Base-by-base conservation (phyloP, 352 stramenopile genomes). In the Globisporangium nodosum region DNA sequence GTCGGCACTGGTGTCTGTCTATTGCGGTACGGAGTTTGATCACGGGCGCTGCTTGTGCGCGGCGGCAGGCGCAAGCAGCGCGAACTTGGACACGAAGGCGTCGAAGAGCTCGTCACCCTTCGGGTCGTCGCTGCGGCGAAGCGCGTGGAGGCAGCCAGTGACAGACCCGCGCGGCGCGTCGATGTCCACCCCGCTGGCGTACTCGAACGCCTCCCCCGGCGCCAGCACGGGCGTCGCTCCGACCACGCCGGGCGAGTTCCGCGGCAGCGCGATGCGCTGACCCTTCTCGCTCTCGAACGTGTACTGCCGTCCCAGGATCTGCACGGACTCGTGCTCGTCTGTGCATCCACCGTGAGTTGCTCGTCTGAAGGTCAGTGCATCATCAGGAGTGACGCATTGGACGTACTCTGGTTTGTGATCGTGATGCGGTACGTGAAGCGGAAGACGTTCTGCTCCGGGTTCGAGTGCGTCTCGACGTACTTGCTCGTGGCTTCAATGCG, bases 351-450 rank as follows among this genome's bases (percentile, higher is more conserved):
- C 11, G 24, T 15, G 24, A 30, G 27, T 11, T 7, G 16, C 12
- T 7, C 12, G 49, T 27, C 24, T 18, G 18, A 5, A 5, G 3
- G 24, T 9, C 24, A 24, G 13, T 18, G 24, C 6, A 35, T 0
- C 24, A 27, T 27, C 24, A 27, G 24, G 24, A 27, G 24, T 27
- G 24, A 47, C 54, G 52, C 49, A 49, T 1, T 18, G 7, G 33
- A 30, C 64, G 60, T 63, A 90, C 83, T 86, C 59, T 85, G 64
- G 64, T 92, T 91, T 20, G 76, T 88, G 61, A 92, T 89, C 48
- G 75, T 87, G 30, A 92, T 59, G 49, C 83, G 78, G 51, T 92
- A 92, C 52, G 78, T 88, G 63, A 88, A 92, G 54, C 81, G 78
- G 68, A 79, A 92, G 39, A 70, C 70, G 42, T 76, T 69, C 18